Evolutionary conservation across 352 stramenopile genomes (phyloP).

Genomic region (Globisporangium viniferum): DNA sequence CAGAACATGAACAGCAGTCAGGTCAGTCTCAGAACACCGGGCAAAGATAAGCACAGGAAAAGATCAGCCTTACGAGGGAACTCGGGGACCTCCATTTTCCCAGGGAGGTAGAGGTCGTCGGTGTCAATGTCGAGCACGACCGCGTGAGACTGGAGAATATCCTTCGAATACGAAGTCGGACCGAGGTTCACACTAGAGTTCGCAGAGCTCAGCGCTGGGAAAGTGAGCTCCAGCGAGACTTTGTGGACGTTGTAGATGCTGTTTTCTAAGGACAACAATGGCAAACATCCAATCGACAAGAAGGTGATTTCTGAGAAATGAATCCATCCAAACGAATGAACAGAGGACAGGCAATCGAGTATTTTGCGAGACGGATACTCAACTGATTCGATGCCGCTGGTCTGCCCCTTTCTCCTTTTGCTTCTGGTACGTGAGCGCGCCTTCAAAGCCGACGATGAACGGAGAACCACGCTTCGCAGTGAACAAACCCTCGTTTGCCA

Average conservation of each 20-base stretch:
- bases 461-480: constrained; percentile 20
- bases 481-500: constrained; percentile 39
- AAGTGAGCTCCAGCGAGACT: constrained; percentile 37
- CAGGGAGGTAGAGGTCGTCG: constrained; percentile 65
- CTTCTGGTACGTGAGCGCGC: constrained; percentile 43
- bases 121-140: constrained; percentile 67
- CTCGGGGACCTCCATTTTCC: constrained; percentile 61
- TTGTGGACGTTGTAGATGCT: constrained; percentile 70
- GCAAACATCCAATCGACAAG: background rate
- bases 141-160: constrained; percentile 44
- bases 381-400: constrained; percentile 65
- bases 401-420: constrained; percentile 35
- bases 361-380: background rate
- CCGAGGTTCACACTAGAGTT: constrained; percentile 1
- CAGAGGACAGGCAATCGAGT: background rate
- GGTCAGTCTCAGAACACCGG: background rate
- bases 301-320: background rate
- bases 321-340: background rate
- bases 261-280: constrained; percentile 33
- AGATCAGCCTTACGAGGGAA: constrained; percentile 49
- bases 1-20: background rate
- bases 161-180: constrained; percentile 29
- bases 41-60: background rate
- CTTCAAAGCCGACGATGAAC: constrained; percentile 58
- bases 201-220: constrained; percentile 8